These are phyloP conservation scores for Plectosphaerella sp. DNA, from an alignment of 2,329 filamentous ascomycete species.

Conservation along the genomic window DNA sequence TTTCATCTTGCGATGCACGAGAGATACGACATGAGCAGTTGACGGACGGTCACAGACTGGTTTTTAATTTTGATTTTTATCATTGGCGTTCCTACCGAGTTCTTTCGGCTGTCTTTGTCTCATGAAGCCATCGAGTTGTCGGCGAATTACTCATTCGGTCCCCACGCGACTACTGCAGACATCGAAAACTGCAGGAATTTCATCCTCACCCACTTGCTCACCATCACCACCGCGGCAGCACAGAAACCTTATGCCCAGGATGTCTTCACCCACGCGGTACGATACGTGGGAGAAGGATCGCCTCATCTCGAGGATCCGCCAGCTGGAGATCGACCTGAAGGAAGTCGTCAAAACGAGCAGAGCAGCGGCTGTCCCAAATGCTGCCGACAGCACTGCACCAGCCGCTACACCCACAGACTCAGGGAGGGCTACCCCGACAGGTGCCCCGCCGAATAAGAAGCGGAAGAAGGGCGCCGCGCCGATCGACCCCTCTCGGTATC, in stretches of 20 bases:
- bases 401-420: background rate
- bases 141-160: too few species aligned
- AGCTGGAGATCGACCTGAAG: slow-evolving; percentile 60
- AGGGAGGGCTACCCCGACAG: background rate
- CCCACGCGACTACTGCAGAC: too few species aligned
- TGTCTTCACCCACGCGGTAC: slow-evolving; percentile 41
- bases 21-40: too few species aligned
- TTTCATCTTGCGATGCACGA: too few species aligned
- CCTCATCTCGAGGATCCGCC: slow-evolving; percentile 62
- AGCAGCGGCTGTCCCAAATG: background rate
- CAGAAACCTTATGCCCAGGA: background rate
- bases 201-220: too few species aligned
- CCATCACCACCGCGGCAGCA: too few species aligned
- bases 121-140: too few species aligned
- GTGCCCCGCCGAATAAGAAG: slow-evolving; percentile 19
- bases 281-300: slow-evolving; percentile 63
- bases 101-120: too few species aligned
- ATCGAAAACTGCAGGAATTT: too few species aligned
- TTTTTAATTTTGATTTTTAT: too few species aligned
- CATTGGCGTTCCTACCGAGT: too few species aligned
- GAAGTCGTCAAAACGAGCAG: background rate
- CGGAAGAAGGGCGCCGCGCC: slow-evolving; percentile 31
- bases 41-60: too few species aligned
- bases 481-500: slow-evolving; percentile 77
- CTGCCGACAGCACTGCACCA: background rate